Evolutionary conservation across 1,284 basidiomycete species (phyloP), one percentile per base, ranked within the genome.

Genomic region (Vanrija humicola): DNA sequence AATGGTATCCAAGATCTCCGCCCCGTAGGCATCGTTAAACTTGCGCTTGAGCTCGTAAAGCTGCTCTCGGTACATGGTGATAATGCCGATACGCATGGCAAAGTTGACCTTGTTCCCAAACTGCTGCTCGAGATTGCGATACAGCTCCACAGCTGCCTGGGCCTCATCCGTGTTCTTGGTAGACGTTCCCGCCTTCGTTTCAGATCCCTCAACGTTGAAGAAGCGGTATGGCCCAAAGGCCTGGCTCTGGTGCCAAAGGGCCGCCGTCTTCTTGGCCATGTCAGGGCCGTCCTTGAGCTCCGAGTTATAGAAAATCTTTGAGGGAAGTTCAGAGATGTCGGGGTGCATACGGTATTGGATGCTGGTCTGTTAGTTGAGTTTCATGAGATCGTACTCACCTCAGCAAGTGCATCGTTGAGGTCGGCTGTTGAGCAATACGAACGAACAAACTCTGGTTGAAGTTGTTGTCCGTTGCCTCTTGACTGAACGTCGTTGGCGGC

Each of bases 311-410:
- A 99, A 99, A 1, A 94, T 78, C 50, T 81, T 82, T 60, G 93
- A 97, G 0, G 96, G 96, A 28, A 98, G 83, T 48, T 80, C 80
- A 62, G 91, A 95, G 71, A 99, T 98, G 56, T 89, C 86, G 1
- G 96, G 95, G 74, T 99, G 94, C 96, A 99, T 99, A 70, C 96
- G 95, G 73, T 99, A 99, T 78, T 98, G 96, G 46, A 98, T 98
- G 58, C 77, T 78, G 58, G 4, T 19, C 15, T 25, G 55, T 58
- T 9, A 60, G 39, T 26, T 18, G 2, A 14, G 12, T 3, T 14
- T 28, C 0, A 42, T 19, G 1, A 6, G 3, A 16, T 9, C 1
- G 5, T 9, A 59, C 80, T 61, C 65, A 89, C 91, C 89, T 95
- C 43, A 99, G 80, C 5, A 99, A 80, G 75, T 98, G 90, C 46